Base-by-base conservation (phyloP, 805 yeast species). In the Pichia heedii region DNA sequence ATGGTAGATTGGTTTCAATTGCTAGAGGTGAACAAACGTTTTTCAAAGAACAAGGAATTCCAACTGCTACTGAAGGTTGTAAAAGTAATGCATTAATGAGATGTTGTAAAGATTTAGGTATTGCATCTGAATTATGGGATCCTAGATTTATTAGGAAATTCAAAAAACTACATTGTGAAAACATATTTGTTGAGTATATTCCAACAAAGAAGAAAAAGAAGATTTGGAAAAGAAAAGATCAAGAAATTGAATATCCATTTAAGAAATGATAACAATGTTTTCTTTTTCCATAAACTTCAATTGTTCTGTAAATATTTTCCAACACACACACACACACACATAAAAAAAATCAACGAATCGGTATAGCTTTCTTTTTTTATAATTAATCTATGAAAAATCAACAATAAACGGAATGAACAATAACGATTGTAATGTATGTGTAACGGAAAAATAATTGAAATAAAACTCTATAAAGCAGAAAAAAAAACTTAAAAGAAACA, bases 91-190 rank as follows among this genome's bases (percentile, higher is more conserved):
- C 97, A 0, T 67, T 93, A 60, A 90, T 93, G 97, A 76, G 98
- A 60, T 89, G 97, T 57, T 93, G 98, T 65, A 93, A 93, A 61
- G 98, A 93, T 65, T 71, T 93, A 55, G 97, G 97, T 5, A 83
- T 93, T 51, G 98, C 97, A 1, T 84, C 95, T 45, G 98, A 93
- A 58, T 71, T 93, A 40, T 93, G 98, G 98, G 98, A 93, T 60
- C 98, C 98, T 2, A 68, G 78, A 35, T 93, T 90, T 54, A 88
- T 93, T 49, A 74, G 84, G 52, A 54, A 58, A 37, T 84, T 80
- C 64, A 84, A 84, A 59, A 69, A 67, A 48, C 62, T 71, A 44
- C 56, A 74, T 51, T 87, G 97, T 62, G 89, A 82, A 45, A 88
- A 86, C 52, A 77, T 80, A 47, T 87, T 84, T 63, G 95, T 82